phyloP scores from a whole-genome alignment of 805 yeast species.

The Candida coquimbonensis region DNA sequence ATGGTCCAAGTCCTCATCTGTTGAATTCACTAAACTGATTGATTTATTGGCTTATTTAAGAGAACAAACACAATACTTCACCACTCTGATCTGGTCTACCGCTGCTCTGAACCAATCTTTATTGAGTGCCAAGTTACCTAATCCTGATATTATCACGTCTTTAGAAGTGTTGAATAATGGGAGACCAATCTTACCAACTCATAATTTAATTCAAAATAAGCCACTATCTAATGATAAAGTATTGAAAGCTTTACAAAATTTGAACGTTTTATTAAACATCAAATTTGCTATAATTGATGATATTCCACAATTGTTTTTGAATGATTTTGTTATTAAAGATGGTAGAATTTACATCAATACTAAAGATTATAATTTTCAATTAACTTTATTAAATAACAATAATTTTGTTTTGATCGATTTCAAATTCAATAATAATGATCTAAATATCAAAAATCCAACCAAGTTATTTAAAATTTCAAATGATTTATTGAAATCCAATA shows the following conservation, averaged over 20 bases:
- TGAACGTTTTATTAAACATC: slow-evolving; percentile 67
- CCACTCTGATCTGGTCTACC: slow-evolving; percentile 54
- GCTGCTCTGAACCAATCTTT: slow-evolving; percentile 63
- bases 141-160: slow-evolving; percentile 84
- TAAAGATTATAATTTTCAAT: slow-evolving; percentile 64
- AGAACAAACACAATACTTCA: slow-evolving; percentile 66
- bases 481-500: slow-evolving; percentile 36
- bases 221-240: slow-evolving; percentile 50
- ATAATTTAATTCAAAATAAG: slow-evolving; percentile 41
- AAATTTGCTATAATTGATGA: slow-evolving; percentile 60
- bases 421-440: slow-evolving; percentile 33
- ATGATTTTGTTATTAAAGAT: slow-evolving; percentile 55
- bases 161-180: slow-evolving; percentile 77
- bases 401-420: slow-evolving; percentile 79
- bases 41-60: slow-evolving; percentile 87
- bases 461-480: slow-evolving; percentile 38
- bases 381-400: slow-evolving; percentile 65
- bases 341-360: slow-evolving; percentile 64
- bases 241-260: slow-evolving; percentile 52
- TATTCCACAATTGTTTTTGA: slow-evolving; percentile 56
- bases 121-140: slow-evolving; percentile 85
- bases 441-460: background rate
- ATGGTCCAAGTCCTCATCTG: slow-evolving; percentile 71
- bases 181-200: slow-evolving; percentile 64
- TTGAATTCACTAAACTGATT: slow-evolving; percentile 66